phyloP scores from a whole-genome alignment of 2,329 filamentous ascomycete genomes.

The Diplodia scrobiculata region DNA sequence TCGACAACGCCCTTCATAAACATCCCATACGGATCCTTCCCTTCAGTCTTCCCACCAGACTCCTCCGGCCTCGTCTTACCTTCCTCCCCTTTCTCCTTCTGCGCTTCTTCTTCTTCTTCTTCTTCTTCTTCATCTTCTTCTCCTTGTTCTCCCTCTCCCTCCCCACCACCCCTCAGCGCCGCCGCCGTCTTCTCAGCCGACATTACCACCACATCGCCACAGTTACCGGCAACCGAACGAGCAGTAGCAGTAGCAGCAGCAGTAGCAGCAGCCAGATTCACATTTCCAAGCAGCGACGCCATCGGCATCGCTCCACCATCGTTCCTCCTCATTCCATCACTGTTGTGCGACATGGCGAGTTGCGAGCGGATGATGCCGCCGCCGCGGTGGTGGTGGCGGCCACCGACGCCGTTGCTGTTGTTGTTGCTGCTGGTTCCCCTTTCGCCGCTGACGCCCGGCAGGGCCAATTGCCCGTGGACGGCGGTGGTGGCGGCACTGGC shows the following conservation, averaged over 20 bases:
- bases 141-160: neutral
- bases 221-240: neutral
- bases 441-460: neutral
- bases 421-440: neutral
- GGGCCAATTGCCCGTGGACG: neutral
- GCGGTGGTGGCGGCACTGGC: too few species aligned
- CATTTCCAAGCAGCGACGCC: neutral
- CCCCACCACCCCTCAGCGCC: too few species aligned
- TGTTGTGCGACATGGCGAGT: neutral
- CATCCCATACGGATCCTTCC: neutral
- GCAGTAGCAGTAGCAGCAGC: neutral
- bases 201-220: neutral
- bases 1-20: neutral
- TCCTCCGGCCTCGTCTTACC: neutral
- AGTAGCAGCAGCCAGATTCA: neutral
- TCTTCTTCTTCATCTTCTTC: neutral
- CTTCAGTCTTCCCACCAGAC: too few species aligned
- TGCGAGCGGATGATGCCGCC: neutral
- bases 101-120: neutral
- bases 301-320: neutral
- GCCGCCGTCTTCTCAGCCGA: too few species aligned
- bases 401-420: neutral
- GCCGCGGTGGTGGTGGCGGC: neutral
- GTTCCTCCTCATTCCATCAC: neutral
- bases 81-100: neutral